Conservation (phyloP, 2,329 filamentous ascomycete genomes). For the Paraphaeosphaeria minitans region DNA sequence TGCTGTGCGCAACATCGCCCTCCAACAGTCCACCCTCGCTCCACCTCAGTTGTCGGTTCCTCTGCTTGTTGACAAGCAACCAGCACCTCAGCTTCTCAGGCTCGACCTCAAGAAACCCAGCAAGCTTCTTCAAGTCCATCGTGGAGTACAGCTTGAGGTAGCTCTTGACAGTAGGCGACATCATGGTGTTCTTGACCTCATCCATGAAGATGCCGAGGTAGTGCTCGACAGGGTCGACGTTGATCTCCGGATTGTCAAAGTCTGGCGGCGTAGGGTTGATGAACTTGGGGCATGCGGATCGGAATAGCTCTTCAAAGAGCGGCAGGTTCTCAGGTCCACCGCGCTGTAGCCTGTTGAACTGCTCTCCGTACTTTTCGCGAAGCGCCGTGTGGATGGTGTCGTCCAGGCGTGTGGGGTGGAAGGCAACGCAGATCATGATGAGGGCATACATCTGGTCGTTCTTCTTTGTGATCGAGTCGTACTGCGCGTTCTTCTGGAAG, state of each 20-base stretch:
- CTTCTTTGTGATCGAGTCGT: slow-evolving; percentile 99
- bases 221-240: slow-evolving; percentile 96
- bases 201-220: slow-evolving; percentile 99
- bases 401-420: slow-evolving; percentile 95
- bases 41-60: slow-evolving; percentile 95
- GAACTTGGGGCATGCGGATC: slow-evolving; percentile 97
- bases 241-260: slow-evolving; percentile 95
- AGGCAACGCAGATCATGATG: slow-evolving; percentile 97
- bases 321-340: slow-evolving; percentile 94
- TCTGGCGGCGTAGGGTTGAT: slow-evolving; percentile 96
- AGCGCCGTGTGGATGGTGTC: slow-evolving; percentile 99
- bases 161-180: slow-evolving; percentile 95
- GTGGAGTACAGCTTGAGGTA: slow-evolving; percentile 99
- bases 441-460: slow-evolving; percentile 99
- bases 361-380: slow-evolving; percentile 98
- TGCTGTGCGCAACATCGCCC: slow-evolving; percentile 89
- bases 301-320: slow-evolving; percentile 98
- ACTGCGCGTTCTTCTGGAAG: slow-evolving; percentile 99
- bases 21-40: slow-evolving; percentile 87
- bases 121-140: slow-evolving; percentile 98
- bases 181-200: slow-evolving; percentile 99
- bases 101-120: slow-evolving; percentile 94
- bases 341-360: slow-evolving; percentile 94
- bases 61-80: slow-evolving; percentile 97
- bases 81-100: slow-evolving; percentile 94